Base-by-base conservation (phyloP, 1,284 basidiomycete species). In the Polyporus tsugae region DNA sequence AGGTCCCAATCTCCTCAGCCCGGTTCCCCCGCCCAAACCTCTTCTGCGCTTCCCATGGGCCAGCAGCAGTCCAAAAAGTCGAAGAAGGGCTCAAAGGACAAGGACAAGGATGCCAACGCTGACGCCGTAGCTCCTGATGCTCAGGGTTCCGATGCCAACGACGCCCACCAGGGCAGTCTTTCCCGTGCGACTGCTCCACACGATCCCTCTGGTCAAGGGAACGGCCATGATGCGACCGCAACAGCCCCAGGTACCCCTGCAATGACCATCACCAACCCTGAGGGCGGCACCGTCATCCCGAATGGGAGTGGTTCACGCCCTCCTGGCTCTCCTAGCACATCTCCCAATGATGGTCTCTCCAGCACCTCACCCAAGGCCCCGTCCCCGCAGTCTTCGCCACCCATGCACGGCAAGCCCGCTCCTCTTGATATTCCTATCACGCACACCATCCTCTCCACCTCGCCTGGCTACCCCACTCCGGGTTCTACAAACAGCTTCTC, bases 51-150 rank as follows among this genome's bases (percentile, higher is more conserved):
- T 66, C 79, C 77, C 77, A 93, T 93, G 90, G 91, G 92, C 81
- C 92, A 93, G 79, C 89, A 91, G 80, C 87, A 89, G 75, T 93
- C 92, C 74, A 93, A 91, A 86, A 92, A 90, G 84, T 82, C 86
- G 74, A 91, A 88, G 85, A 93, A 90, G 82, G 81, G 81, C 64
- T 80, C 81, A 67, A 91, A 89, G 79, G 91, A 91, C 79, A 89
- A 88, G 81, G 89, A 91, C 73, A 87, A 83, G 77, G 87, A 89
- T 63, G 71, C 72, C 62, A 76, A 79, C 63, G 74, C 74, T 60
- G 81, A 81, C 65, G 70, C 75, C 11, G 73, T 71, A 60, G 65
- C 76, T 72, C 74, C 75, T 72, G 82, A 83, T 71, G 72, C 76
- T 63, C 77, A 75, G 52, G 71, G 72, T 22, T 75, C 75, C 65